A percentile compares a stretch with the other conserved stretches of the same genome.
phyloP scores from a whole-genome alignment of 2,329 filamentous ascomycete genomes.

The Coleophoma eucalyptorum region DNA sequence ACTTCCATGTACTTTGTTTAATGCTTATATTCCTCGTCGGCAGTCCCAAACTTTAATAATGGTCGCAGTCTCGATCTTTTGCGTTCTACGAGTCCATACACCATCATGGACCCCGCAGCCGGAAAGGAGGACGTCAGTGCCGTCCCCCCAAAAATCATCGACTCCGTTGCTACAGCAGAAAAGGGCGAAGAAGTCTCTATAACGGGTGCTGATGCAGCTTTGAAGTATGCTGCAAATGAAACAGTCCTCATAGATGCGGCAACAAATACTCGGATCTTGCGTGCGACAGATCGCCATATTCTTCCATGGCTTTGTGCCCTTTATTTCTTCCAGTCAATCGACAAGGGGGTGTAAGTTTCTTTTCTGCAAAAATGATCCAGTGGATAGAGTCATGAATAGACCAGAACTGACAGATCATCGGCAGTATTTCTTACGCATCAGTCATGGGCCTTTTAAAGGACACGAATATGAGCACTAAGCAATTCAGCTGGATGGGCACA shows the following conservation, averaged over 20 bases:
- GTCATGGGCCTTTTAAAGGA: conserved; percentile 33
- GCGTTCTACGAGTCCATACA: too few species aligned
- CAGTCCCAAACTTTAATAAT: too few species aligned
- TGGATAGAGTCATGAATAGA: not conserved
- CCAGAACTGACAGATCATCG: not conserved
- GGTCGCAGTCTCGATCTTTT: too few species aligned
- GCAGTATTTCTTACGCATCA: conserved; percentile 30
- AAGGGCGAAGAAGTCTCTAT: not conserved
- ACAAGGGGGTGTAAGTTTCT: not conserved
- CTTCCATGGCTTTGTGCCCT: not conserved
- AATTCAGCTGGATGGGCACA: conserved; percentile 40
- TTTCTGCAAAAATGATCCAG: not conserved
- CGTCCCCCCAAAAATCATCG: too few species aligned
- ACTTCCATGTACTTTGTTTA: too few species aligned
- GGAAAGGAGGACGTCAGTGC: too few species aligned
- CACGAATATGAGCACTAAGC: conserved; percentile 30
- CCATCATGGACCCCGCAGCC: too few species aligned
- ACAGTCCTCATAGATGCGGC: not conserved
- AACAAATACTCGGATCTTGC: not conserved
- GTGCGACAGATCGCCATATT: not conserved
- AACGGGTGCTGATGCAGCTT: not conserved
- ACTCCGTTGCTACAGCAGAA: too few species aligned
- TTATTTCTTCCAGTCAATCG: conserved; percentile 1
- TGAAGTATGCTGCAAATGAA: not conserved
- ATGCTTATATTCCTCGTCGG: too few species aligned